phyloP scores from a whole-genome alignment of 139 green algal species.

The Chlorella sp. region DNA sequence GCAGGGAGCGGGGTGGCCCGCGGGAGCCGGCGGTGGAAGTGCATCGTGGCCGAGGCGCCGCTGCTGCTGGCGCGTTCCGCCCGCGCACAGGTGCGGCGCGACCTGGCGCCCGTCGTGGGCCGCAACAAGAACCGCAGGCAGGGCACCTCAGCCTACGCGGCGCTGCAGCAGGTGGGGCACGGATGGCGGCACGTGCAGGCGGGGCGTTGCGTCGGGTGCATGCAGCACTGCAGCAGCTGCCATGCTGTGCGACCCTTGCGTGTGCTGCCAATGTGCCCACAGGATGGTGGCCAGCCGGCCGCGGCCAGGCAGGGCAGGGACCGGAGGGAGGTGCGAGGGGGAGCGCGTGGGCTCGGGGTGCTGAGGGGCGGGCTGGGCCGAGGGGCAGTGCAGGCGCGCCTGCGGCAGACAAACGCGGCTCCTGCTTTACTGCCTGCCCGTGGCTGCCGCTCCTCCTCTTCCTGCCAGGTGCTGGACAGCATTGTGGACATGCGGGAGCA shows the following conservation, averaged over 20 bases:
- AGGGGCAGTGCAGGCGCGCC: background rate
- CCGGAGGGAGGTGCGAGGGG: conserved; percentile 6
- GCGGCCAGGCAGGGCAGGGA: conserved; percentile 19
- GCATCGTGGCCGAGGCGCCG: too few relatives aligned
- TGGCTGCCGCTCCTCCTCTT: background rate
- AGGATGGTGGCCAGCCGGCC: background rate
- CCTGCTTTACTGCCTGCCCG: background rate
- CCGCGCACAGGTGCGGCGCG: conserved; percentile 80
- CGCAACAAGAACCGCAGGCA: conserved; percentile 57
- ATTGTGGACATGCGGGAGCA: conserved; percentile 94
- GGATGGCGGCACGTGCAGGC: background rate
- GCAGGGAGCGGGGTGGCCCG: too few relatives aligned
- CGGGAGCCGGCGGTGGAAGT: too few relatives aligned
- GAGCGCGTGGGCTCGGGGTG: background rate
- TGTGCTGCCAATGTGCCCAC: too few relatives aligned
- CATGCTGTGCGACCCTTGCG: too few relatives aligned
- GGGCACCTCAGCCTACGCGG: conserved; percentile 45
- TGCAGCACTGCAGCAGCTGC: too few relatives aligned
- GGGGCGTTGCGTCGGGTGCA: too few relatives aligned
- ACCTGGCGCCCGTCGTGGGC: conserved; percentile 75
- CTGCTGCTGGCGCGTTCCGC: too few relatives aligned
- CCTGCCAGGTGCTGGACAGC: conserved; percentile 60
- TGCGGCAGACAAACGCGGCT: background rate
- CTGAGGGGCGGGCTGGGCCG: background rate
- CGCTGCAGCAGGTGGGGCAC: conserved; percentile 26